These are phyloP conservation scores for Draba incana DNA, from an alignment of 345 rosid species.

Conservation along the genomic window DNA sequence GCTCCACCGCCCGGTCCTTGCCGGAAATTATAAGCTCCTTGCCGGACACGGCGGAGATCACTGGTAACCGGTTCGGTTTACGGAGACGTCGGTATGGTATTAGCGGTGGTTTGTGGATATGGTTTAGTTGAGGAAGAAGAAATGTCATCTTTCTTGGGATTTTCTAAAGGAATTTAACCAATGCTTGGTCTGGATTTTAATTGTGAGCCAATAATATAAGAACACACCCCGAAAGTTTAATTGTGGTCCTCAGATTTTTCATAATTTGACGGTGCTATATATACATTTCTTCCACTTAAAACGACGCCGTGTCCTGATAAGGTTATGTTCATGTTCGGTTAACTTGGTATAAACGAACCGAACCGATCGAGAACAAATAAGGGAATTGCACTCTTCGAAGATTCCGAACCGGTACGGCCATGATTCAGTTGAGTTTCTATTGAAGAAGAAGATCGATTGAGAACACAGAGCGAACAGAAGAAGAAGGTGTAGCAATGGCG, in stretches of 20 bases:
- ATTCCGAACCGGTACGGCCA: conserved; percentile 9
- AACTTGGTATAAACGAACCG: background rate
- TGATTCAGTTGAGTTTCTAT: conserved; percentile 18
- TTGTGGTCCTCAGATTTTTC: conserved; percentile 16
- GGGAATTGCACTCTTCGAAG: background rate
- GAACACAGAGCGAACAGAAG: conserved; percentile 21
- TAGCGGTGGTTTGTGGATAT: conserved; percentile 33
- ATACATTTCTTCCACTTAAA: background rate
- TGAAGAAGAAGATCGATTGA: conserved; percentile 33
- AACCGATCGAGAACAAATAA: conserved; percentile 14
- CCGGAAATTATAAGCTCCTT: conserved; percentile 67
- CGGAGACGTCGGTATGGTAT: conserved; percentile 10
- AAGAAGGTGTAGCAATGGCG: conserved; percentile 51
- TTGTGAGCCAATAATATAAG: conserved; percentile 7
- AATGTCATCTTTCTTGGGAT: conserved; percentile 37
- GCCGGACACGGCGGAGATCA: conserved; percentile 35
- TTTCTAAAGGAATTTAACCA: conserved; percentile 8
- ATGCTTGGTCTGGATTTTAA: conserved; percentile 15
- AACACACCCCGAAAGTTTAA: background rate
- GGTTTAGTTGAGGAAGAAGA: conserved; percentile 36
- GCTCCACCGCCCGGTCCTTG: conserved; percentile 54
- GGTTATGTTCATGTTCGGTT: background rate
- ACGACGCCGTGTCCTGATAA: background rate
- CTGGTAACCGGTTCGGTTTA: conserved; percentile 21
- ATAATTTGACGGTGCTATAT: background rate